Evolutionary conservation across 495 filamentous ascomycete genomes (phyloP).

Genomic region (Daldinia vernicosa): DNA sequence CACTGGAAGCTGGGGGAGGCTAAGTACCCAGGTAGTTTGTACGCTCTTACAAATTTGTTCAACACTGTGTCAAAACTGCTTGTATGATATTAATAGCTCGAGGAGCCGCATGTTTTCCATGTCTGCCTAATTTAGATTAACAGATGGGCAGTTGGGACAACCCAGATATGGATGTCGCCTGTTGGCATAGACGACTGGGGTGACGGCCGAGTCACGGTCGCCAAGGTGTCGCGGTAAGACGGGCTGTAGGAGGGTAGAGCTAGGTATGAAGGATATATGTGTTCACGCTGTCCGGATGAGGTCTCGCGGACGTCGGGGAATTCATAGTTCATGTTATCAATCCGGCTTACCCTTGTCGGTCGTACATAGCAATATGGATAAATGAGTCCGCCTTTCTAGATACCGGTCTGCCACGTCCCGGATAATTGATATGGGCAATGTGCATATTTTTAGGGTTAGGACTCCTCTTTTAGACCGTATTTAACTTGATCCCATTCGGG

Average conservation of each 20-base stretch:
- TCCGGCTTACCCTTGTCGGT: conserved; percentile 20
- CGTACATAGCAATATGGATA: conserved; percentile 30
- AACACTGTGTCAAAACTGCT: neutral
- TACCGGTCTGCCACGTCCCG: conserved; percentile 26
- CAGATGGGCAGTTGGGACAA: neutral
- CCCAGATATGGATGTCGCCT: conserved; percentile 12
- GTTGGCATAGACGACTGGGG: conserved; percentile 7
- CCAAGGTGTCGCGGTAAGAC: neutral
- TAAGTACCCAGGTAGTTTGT: neutral
- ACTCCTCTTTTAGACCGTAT: neutral
- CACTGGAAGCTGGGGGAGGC: neutral
- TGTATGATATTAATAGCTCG: conserved; percentile 15
- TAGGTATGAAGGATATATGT: conserved; percentile 1
- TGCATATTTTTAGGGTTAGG: conserved; percentile 29
- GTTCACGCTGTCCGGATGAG: conserved; percentile 14
- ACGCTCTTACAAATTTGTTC: neutral
- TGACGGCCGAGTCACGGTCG: conserved; percentile 16
- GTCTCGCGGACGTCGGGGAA: conserved; percentile 17
- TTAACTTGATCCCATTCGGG: neutral
- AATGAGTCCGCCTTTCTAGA: conserved; percentile 24
- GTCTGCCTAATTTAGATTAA: conserved; percentile 5
- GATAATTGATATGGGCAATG: conserved; percentile 19
- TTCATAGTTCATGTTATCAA: conserved; percentile 2
- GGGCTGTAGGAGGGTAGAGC: neutral
- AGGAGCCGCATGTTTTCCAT: conserved; percentile 17